Evolutionary conservation across 257 asterid species (phyloP).

Genomic region (Linaria vulgaris): DNA sequence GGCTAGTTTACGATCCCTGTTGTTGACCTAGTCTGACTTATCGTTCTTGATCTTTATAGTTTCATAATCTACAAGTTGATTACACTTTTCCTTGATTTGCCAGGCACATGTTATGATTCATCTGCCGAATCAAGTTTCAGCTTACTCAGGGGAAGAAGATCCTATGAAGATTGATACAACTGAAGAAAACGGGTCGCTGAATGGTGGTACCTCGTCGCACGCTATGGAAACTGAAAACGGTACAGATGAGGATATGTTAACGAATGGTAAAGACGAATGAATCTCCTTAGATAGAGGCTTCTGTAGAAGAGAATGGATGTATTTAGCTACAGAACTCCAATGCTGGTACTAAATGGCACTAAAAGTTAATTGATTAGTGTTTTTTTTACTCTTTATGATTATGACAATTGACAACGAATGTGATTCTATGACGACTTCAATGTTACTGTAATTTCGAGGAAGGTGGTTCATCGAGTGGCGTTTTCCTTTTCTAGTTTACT

Average conservation of each 20-base stretch:
- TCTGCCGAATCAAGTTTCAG: slow-evolving; percentile 39
- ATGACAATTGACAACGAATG: too few species aligned
- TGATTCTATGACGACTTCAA: too few species aligned
- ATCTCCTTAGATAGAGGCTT: slow-evolving; percentile 22
- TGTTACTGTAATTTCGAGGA: too few species aligned
- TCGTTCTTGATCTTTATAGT: background rate
- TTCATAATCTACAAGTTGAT: slow-evolving; percentile 11
- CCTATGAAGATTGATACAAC: slow-evolving; percentile 26
- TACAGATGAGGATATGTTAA: slow-evolving; percentile 28
- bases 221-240: slow-evolving; percentile 44
- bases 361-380: too few species aligned
- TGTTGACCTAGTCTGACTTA: background rate
- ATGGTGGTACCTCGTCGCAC: slow-evolving; percentile 24
- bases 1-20: background rate
- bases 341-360: too few species aligned
- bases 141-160: slow-evolving; percentile 37
- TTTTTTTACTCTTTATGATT: too few species aligned
- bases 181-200: slow-evolving; percentile 39
- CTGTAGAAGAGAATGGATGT: slow-evolving; percentile 30
- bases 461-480: too few species aligned
- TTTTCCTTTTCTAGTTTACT: too few species aligned
- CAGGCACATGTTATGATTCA: slow-evolving; percentile 61
- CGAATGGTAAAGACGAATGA: slow-evolving; percentile 33
- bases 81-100: slow-evolving; percentile 10
- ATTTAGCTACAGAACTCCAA: slow-evolving; percentile 17